Conservation (phyloP, 306 rosid genomes). For the Pyrus pyrifolia region DNA sequence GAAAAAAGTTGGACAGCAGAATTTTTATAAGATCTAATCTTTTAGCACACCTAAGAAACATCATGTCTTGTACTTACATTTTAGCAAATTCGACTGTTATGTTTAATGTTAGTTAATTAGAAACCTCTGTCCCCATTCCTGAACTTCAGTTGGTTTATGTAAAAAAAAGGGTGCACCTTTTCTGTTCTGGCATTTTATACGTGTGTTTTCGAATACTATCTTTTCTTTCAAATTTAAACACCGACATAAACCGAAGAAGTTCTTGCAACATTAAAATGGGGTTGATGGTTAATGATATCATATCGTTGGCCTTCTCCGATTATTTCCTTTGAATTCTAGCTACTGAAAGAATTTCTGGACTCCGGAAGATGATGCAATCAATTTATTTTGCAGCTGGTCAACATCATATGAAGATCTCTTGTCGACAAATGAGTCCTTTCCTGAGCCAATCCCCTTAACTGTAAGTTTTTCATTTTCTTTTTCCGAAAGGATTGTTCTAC, state of each 20-base stretch:
- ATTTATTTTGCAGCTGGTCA: conserved; percentile 80
- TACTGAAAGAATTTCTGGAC: neutral
- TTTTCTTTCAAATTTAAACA: neutral
- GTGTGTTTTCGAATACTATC: neutral
- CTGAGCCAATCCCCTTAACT: conserved; percentile 75
- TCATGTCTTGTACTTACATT: neutral
- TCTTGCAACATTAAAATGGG: neutral
- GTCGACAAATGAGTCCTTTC: conserved; percentile 61
- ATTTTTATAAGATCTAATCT: neutral
- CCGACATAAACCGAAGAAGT: neutral
- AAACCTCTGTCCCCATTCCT: neutral
- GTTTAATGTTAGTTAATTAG: neutral
- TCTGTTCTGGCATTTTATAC: neutral
- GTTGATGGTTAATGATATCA: neutral
- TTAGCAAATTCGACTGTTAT: neutral
- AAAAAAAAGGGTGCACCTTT: neutral
- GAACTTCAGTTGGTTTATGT: neutral
- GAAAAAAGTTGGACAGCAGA: neutral
- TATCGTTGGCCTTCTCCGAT: neutral
- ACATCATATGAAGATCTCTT: conserved; percentile 80
- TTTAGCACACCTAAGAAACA: neutral
- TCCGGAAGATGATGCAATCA: neutral
- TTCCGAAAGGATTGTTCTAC: conserved; percentile 2
- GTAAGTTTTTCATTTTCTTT: conserved; percentile 35
- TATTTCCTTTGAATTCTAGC: neutral